Conservation (phyloP, 106 monocot genomes). For the Chionographis japonica region DNA sequence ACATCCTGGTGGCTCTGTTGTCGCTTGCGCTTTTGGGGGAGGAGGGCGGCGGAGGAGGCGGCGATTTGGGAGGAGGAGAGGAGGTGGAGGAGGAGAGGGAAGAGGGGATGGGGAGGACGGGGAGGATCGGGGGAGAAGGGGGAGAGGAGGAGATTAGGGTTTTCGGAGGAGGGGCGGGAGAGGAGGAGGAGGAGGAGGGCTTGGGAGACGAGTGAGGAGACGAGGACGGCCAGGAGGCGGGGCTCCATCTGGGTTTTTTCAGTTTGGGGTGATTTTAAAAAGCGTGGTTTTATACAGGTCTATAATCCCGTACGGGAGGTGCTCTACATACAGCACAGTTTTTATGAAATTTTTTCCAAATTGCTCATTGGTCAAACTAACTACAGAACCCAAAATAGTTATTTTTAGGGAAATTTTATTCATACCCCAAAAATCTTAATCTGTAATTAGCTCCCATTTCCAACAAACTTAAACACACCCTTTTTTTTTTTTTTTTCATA, state of each 20-base stretch:
- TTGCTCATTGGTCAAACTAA: too few relatives aligned
- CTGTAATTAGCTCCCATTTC: too few relatives aligned
- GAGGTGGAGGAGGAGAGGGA: slow-evolving; percentile 11
- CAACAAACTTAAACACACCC: too few relatives aligned
- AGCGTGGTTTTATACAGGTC: too few relatives aligned
- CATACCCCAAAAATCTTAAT: too few relatives aligned
- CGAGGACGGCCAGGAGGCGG: slow-evolving; percentile 13
- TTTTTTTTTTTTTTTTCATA: too few relatives aligned
- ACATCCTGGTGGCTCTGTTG: not conserved
- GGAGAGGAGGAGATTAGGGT: not conserved
- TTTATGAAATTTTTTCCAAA: too few relatives aligned
- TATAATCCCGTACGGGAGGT: too few relatives aligned
- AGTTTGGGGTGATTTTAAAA: not conserved
- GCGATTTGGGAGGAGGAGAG: slow-evolving; percentile 21
- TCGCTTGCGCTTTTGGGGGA: slow-evolving; percentile 9
- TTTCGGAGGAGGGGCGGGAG: slow-evolving; percentile 10
- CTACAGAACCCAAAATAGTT: too few relatives aligned
- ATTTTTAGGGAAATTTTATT: too few relatives aligned
- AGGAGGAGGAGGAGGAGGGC: slow-evolving; percentile 30
- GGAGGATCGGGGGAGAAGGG: not conserved
- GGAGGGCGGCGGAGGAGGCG: not conserved
- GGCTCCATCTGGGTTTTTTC: slow-evolving; percentile 24
- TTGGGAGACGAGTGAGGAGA: slow-evolving; percentile 43
- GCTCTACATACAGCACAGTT: too few relatives aligned
- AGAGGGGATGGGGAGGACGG: slow-evolving; percentile 4